phyloP scores from a whole-genome alignment of 179 eudicot species.

The Camellia oleifera region DNA sequence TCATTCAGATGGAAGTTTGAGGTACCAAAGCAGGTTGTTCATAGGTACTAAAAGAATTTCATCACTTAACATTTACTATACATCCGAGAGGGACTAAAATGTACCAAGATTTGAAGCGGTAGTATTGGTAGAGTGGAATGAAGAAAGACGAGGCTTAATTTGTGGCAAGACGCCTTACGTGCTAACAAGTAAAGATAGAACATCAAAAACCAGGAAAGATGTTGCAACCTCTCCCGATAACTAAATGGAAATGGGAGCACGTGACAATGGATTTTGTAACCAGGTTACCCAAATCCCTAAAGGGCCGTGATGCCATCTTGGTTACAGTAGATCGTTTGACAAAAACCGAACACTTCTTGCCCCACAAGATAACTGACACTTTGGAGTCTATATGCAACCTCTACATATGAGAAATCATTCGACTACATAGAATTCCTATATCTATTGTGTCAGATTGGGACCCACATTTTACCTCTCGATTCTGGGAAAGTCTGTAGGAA shows the following conservation, averaged over 20 bases:
- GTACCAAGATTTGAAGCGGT: not conserved
- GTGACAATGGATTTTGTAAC: conserved; percentile 5
- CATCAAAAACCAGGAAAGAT: not conserved
- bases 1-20: no score
- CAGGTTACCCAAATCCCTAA: not conserved
- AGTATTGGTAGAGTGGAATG: not conserved
- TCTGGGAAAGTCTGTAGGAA: no score
- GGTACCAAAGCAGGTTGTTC: no score
- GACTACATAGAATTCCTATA: no score
- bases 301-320: not conserved
- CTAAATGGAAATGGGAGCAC: conserved; percentile 6
- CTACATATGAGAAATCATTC: no score
- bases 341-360: no score
- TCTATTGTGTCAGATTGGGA: no score
- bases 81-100: conserved; percentile 4
- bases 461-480: no score
- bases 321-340: no score
- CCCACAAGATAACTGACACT: no score
- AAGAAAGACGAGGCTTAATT: not conserved
- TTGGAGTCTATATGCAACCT: no score
- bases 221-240: not conserved
- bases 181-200: conserved; percentile 1
- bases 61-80: not conserved
- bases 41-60: not conserved
- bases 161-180: not conserved